Evolutionary conservation across 352 stramenopile genomes (phyloP).

Genomic region (Globisporangium cylindrosporum): DNA sequence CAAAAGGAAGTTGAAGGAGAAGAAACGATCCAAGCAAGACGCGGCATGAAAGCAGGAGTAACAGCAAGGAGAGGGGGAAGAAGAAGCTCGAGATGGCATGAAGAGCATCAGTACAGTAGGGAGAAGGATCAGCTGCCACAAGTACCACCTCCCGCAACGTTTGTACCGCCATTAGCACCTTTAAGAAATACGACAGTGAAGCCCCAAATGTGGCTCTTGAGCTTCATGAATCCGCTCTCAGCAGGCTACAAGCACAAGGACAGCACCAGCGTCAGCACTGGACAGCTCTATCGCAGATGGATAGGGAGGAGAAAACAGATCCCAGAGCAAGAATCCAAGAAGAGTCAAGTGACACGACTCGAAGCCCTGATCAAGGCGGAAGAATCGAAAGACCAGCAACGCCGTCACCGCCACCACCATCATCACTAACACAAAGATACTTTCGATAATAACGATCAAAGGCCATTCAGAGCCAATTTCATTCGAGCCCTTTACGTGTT

Average conservation of each 20-base stretch:
- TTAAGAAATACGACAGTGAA: background rate
- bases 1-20: too few relatives aligned
- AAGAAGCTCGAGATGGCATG: too few relatives aligned
- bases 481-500: background rate
- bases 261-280: background rate
- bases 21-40: too few relatives aligned
- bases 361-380: background rate
- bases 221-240: slow-evolving; percentile 9
- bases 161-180: background rate
- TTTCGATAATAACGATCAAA: background rate
- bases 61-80: too few relatives aligned
- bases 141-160: too few relatives aligned
- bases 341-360: background rate
- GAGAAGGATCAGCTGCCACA: too few relatives aligned
- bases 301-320: background rate
- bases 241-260: background rate
- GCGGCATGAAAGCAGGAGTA: too few relatives aligned
- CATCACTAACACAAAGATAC: background rate
- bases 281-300: background rate
- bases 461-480: background rate
- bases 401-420: background rate
- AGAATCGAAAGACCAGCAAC: background rate
- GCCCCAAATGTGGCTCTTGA: slow-evolving; percentile 2
- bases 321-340: background rate
- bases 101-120: too few relatives aligned